phyloP scores from a whole-genome alignment of 2,329 filamentous ascomycete species.

The Celoporthe dispersa region DNA sequence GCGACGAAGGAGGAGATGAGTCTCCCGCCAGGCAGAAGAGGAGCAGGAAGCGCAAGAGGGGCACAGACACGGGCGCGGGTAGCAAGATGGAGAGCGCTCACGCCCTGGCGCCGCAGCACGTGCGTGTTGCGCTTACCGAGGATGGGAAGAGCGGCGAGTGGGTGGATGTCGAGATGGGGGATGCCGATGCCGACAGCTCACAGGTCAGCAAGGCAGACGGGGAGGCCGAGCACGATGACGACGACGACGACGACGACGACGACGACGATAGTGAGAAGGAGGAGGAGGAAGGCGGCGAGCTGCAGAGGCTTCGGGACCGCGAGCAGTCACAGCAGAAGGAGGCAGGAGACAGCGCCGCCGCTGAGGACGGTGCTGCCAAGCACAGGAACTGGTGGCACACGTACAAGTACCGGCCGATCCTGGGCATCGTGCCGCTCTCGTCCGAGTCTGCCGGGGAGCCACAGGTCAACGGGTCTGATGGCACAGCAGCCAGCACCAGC shows the following conservation, averaged over 20 bases:
- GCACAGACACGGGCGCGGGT: conserved; percentile 55
- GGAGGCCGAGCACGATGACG: conserved; percentile 33
- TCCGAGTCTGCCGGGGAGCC: conserved; percentile 36
- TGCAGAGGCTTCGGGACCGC: conserved; percentile 40
- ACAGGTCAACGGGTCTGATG: conserved; percentile 27
- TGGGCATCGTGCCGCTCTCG: conserved; percentile 66
- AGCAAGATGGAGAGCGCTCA: conserved; percentile 52
- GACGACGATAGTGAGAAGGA: conserved; percentile 48
- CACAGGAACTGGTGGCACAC: conserved; percentile 71
- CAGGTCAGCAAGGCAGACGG: conserved; percentile 35
- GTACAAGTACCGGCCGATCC: conserved; percentile 91
- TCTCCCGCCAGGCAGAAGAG: conserved; percentile 38
- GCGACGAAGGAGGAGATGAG: conserved; percentile 40
- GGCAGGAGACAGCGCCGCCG: conserved; percentile 42
- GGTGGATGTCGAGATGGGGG: conserved; percentile 42
- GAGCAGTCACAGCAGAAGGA: conserved; percentile 40
- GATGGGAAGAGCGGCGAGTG: conserved; percentile 46
- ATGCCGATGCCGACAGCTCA: conserved; percentile 35
- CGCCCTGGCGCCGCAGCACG: conserved; percentile 48
- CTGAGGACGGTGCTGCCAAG: conserved; percentile 34
- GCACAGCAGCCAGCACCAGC: conserved; percentile 10
- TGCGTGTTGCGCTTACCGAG: conserved; percentile 42
- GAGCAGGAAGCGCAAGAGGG: conserved; percentile 61
- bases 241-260: conserved; percentile 28
- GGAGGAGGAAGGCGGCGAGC: conserved; percentile 39